Percentiles rank a stretch among this genome's conserved stretches.
Conservation (phyloP, 805 yeast species). For the Zygosaccharomyces bailii region DNA sequence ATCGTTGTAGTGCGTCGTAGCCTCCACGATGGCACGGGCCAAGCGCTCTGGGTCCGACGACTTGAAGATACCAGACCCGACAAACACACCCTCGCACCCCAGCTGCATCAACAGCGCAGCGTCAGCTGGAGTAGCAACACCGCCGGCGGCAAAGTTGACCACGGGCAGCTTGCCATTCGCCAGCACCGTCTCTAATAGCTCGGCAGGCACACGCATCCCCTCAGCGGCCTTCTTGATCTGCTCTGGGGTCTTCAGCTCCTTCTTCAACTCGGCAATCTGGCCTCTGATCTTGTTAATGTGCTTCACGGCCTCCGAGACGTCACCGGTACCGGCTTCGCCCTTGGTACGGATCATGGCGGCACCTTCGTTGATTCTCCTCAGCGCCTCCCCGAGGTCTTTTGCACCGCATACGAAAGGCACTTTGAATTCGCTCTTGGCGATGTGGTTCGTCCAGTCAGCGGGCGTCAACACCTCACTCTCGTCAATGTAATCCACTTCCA, state of each 20-base stretch:
- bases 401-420: slow-evolving; percentile 87
- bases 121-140: slow-evolving; percentile 84
- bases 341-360: slow-evolving; percentile 86
- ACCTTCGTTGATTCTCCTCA: slow-evolving; percentile 74
- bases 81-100: slow-evolving; percentile 78
- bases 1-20: slow-evolving; percentile 67
- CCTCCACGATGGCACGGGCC: slow-evolving; percentile 76
- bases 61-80: slow-evolving; percentile 76
- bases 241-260: slow-evolving; percentile 40
- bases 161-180: slow-evolving; percentile 66
- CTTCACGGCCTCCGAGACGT: slow-evolving; percentile 74
- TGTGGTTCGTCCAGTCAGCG: slow-evolving; percentile 68
- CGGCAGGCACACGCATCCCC: slow-evolving; percentile 56
- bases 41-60: slow-evolving; percentile 67
- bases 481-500: slow-evolving; percentile 75
- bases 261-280: slow-evolving; percentile 42
- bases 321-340: slow-evolving; percentile 91
- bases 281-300: slow-evolving; percentile 61
- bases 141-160: slow-evolving; percentile 86
- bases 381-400: slow-evolving; percentile 75
- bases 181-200: slow-evolving; percentile 43
- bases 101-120: slow-evolving; percentile 81
- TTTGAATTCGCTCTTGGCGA: slow-evolving; percentile 54
- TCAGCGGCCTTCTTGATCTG: slow-evolving; percentile 51
- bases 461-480: slow-evolving; percentile 84